phyloP scores from a whole-genome alignment of 2,329 filamentous ascomycete genomes.

The Periconia macrospinosa region DNA sequence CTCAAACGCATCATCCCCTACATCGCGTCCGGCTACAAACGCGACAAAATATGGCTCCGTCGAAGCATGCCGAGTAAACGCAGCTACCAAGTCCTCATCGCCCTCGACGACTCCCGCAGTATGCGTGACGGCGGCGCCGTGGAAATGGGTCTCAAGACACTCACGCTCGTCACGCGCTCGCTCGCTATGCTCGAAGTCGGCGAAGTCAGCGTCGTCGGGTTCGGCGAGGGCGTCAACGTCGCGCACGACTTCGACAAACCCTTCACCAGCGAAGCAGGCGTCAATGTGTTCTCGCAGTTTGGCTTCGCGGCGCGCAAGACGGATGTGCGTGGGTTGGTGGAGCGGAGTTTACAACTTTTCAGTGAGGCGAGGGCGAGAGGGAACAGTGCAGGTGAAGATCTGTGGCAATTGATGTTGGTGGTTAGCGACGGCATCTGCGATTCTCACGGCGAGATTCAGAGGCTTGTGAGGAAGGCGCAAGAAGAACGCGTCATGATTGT shows the following conservation, averaged over 20 bases:
- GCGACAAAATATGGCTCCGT: conserved; percentile 99
- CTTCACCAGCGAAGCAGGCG: conserved; percentile 79
- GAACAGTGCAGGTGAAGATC: conserved; percentile 60
- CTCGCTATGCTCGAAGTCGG: conserved; percentile 93
- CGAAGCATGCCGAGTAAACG: conserved; percentile 89
- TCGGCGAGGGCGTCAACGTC: conserved; percentile 80
- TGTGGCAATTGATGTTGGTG: conserved; percentile 94
- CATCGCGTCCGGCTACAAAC: conserved; percentile 96
- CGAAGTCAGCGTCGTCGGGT: conserved; percentile 87
- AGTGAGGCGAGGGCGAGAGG: conserved; percentile 69
- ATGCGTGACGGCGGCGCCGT: conserved; percentile 85
- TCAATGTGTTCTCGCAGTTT: conserved; percentile 82
- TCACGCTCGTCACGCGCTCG: conserved; percentile 85
- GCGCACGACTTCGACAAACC: conserved; percentile 84
- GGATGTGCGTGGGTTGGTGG: conserved; percentile 78
- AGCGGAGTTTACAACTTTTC: conserved; percentile 79
- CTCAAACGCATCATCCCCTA: conserved; percentile 99
- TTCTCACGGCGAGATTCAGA: conserved; percentile 79
- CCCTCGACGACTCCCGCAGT: conserved; percentile 90
- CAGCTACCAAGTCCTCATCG: conserved; percentile 94
- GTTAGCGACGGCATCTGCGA: conserved; percentile 94
- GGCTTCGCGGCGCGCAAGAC: conserved; percentile 84
- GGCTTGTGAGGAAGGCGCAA: conserved; percentile 81
- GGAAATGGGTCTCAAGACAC: conserved; percentile 85
- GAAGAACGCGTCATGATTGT: conserved; percentile 98